Evolutionary conservation across 2,329 filamentous ascomycete genomes (phyloP).

Genomic region (Herpotrichia juniperi): DNA sequence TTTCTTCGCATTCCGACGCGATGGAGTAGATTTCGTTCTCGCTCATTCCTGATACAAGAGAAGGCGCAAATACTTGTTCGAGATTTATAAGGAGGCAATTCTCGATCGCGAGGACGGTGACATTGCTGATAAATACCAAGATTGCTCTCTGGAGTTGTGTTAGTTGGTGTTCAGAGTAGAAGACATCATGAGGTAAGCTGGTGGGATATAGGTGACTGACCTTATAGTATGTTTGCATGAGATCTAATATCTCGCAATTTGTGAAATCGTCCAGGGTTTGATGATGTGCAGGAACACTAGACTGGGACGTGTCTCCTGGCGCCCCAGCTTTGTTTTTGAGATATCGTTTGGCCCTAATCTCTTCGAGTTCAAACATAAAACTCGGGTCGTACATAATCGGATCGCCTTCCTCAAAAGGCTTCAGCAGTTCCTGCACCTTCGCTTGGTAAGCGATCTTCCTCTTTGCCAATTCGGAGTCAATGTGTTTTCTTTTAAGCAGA

Average conservation of each 20-base stretch:
- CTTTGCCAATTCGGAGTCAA: conserved; percentile 23
- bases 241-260: conserved; percentile 30
- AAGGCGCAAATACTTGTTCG: conserved; percentile 25
- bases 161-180: conserved; percentile 2
- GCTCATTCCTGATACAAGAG: conserved; percentile 22
- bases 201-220: conserved; percentile 6
- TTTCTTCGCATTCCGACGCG: conserved; percentile 32
- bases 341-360: conserved; percentile 19
- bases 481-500: conserved; percentile 21
- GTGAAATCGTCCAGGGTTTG: conserved; percentile 29
- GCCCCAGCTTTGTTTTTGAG: background rate
- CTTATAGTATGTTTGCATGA: conserved; percentile 35
- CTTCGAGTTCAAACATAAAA: conserved; percentile 22
- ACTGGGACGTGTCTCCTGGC: background rate
- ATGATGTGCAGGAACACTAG: conserved; percentile 14
- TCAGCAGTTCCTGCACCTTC: conserved; percentile 30
- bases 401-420: conserved; percentile 23
- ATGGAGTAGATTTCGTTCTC: conserved; percentile 26
- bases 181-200: background rate
- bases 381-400: conserved; percentile 30
- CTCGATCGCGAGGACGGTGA: conserved; percentile 32
- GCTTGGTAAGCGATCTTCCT: conserved; percentile 14
- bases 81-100: conserved; percentile 30
- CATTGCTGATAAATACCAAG: conserved; percentile 32
- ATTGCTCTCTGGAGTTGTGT: conserved; percentile 23